These are phyloP conservation scores for Periconia sp. DNA, from an alignment of 2,329 filamentous ascomycete species.

Conservation along the genomic window DNA sequence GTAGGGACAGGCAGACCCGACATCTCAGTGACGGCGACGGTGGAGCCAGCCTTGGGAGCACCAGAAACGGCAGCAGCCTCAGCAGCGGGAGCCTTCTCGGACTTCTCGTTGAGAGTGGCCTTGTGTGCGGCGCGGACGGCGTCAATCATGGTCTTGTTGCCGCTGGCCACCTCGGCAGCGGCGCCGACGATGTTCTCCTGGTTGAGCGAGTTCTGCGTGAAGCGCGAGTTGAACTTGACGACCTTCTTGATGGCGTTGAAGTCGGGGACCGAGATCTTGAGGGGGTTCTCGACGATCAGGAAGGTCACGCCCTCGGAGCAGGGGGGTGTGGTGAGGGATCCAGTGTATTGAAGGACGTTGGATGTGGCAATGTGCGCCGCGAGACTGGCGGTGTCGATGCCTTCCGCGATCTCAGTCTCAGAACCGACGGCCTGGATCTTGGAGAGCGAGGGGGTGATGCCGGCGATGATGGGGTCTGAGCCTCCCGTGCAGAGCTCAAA, in stretches of 20 bases:
- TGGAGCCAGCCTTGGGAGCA: background rate
- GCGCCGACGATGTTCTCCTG: constrained; percentile 43
- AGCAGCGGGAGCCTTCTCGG: background rate
- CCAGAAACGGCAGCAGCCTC: background rate
- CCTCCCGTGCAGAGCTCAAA: constrained; percentile 45
- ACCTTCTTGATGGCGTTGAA: constrained; percentile 57
- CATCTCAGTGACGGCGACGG: constrained; percentile 2
- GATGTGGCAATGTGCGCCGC: constrained; percentile 41
- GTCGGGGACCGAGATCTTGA: constrained; percentile 52
- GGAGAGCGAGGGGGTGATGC: constrained; percentile 37
- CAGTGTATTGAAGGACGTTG: constrained; percentile 55
- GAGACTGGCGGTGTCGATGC: constrained; percentile 51
- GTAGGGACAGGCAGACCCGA: constrained; percentile 1
- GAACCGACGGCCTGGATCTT: constrained; percentile 46
- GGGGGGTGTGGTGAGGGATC: constrained; percentile 65
- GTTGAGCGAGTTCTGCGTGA: constrained; percentile 55
- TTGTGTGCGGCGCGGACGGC: background rate
- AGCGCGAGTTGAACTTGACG: constrained; percentile 58
- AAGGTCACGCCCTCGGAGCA: constrained; percentile 61
- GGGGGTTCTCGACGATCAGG: constrained; percentile 53
- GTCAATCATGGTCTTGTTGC: background rate
- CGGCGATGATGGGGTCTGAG: constrained; percentile 32
- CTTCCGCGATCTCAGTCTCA: constrained; percentile 25
- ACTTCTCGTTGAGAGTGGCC: background rate
- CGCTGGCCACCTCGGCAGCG: background rate